phyloP scores from a whole-genome alignment of 2,329 filamentous ascomycete species.

The Cladobotryum protrusum region DNA sequence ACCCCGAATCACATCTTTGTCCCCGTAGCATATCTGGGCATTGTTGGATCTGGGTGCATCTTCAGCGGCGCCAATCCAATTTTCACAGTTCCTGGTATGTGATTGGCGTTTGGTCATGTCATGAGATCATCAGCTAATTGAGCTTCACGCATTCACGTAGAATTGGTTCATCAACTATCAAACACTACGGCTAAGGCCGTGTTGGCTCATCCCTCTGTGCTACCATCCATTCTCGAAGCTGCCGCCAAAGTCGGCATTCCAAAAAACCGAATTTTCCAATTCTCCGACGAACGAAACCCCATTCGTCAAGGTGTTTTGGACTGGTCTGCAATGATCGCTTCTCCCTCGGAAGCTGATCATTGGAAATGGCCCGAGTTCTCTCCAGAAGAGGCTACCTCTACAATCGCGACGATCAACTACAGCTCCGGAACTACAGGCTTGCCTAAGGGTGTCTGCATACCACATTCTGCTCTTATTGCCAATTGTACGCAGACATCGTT shows the following conservation, averaged over 20 bases:
- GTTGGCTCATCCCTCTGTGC: conserved; percentile 41
- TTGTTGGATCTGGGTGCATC: conserved; percentile 44
- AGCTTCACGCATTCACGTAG: conserved; percentile 22
- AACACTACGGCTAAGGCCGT: conserved; percentile 45
- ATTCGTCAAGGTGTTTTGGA: conserved; percentile 30
- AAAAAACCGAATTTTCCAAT: conserved; percentile 39
- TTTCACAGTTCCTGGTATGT: conserved; percentile 42
- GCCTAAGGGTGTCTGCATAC: conserved; percentile 45
- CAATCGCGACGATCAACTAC: conserved; percentile 42
- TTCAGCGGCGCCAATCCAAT: conserved; percentile 51
- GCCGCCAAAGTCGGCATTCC: conserved; percentile 35
- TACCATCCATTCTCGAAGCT: conserved; percentile 38
- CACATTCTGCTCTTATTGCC: conserved; percentile 43
- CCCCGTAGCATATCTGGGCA: conserved; percentile 47
- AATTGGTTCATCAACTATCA: conserved; percentile 45
- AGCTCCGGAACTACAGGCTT: conserved; percentile 46
- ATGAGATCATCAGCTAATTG: no score
- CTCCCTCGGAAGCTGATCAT: conserved; percentile 22
- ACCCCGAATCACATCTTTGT: conserved; percentile 51
- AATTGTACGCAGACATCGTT: conserved; percentile 45
- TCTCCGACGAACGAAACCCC: conserved; percentile 34
- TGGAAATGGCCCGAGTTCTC: conserved; percentile 38
- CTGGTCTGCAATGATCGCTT: conserved; percentile 36
- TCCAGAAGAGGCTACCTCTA: conserved; percentile 27
- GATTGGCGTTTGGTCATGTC: neutral